phyloP scores from a whole-genome alignment of 2,329 filamentous ascomycete species.

The Thermoascus crustaceus region DNA sequence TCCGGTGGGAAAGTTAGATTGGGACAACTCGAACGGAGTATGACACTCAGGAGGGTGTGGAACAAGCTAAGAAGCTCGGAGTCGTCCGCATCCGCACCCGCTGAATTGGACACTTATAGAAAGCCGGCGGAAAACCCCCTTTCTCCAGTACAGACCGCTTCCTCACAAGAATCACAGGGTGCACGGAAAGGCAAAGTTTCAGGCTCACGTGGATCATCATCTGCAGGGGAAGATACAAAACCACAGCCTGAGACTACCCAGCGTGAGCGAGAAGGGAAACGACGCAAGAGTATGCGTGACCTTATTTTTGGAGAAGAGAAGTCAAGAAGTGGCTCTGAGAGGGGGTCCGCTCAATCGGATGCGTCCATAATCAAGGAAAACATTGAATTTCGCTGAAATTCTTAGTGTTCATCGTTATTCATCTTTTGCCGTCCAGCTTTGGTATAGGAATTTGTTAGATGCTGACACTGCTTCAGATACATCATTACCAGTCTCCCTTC shows the following conservation, averaged over 20 bases:
- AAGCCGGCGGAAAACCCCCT: not conserved
- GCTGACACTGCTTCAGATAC: too few relatives aligned
- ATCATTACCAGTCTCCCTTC: too few relatives aligned
- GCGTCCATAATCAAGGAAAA: not conserved
- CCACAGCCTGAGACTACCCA: not conserved
- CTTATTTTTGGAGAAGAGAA: conserved; percentile 5
- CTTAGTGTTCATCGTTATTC: not conserved
- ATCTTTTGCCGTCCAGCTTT: not conserved
- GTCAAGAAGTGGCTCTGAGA: not conserved
- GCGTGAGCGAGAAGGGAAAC: not conserved
- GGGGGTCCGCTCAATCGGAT: conserved; percentile 2
- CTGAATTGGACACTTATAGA: not conserved
- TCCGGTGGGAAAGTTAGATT: conserved; percentile 5
- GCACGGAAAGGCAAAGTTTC: not conserved
- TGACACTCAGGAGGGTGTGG: conserved; percentile 9
- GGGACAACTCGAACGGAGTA: conserved; percentile 5
- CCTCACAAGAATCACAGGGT: not conserved
- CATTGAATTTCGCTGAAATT: not conserved
- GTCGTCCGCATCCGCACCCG: not conserved
- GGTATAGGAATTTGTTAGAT: too few relatives aligned
- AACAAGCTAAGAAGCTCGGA: conserved; percentile 4
- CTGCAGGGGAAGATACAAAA: not conserved
- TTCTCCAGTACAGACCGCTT: not conserved
- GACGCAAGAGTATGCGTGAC: conserved; percentile 8
- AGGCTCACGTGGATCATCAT: not conserved